Evolutionary conservation across 2,329 filamentous ascomycete species (phyloP).

Genomic region (Hymenoscyphus albidus): DNA sequence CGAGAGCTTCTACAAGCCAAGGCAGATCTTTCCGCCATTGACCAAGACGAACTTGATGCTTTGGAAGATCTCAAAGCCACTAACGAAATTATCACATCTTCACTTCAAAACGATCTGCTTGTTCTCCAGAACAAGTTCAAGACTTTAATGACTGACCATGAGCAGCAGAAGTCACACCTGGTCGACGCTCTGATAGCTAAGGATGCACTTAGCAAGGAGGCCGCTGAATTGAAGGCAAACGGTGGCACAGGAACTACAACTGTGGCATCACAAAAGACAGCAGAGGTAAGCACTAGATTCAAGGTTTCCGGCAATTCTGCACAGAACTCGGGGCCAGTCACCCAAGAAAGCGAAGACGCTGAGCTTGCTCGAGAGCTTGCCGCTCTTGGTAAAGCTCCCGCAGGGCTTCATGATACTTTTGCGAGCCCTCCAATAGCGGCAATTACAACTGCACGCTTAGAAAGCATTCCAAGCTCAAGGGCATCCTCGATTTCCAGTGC

Average conservation of each 20-base stretch:
- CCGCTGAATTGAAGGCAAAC: slow-evolving; percentile 32
- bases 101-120: slow-evolving; percentile 56
- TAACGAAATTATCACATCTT: slow-evolving; percentile 55
- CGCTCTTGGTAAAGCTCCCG: background rate
- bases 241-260: background rate
- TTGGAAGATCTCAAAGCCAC: slow-evolving; percentile 56
- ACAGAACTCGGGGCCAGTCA: slow-evolving; percentile 2
- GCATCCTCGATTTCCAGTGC: background rate
- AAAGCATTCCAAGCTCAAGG: background rate
- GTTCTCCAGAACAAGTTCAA: slow-evolving; percentile 50
- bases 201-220: slow-evolving; percentile 54
- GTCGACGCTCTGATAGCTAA: slow-evolving; percentile 57
- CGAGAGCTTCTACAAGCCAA: slow-evolving; percentile 52
- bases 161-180: slow-evolving; percentile 56
- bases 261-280: slow-evolving; percentile 41
- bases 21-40: slow-evolving; percentile 52
- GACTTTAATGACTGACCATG: slow-evolving; percentile 47
- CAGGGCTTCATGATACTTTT: background rate
- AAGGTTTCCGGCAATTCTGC: slow-evolving; percentile 5
- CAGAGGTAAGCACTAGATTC: slow-evolving; percentile 48
- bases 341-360: background rate
- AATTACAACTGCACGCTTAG: background rate
- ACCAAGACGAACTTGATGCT: slow-evolving; percentile 51
- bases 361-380: slow-evolving; percentile 1
- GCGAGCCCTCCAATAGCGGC: background rate